Conservation (phyloP, 257 asterid genomes). For the Vinca minor region DNA sequence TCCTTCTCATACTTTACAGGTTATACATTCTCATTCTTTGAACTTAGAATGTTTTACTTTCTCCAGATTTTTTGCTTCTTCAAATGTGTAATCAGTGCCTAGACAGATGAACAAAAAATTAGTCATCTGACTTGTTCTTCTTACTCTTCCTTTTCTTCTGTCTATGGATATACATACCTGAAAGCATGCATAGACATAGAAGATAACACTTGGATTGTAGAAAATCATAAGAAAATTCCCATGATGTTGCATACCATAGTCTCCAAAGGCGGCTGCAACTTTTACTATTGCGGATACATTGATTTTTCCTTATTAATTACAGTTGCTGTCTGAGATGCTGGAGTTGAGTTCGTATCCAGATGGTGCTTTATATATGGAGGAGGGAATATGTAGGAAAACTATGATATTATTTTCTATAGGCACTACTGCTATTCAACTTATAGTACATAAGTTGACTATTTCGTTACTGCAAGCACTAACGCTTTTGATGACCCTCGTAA, state of each 20-base stretch:
- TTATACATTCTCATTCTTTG: slow-evolving; percentile 12
- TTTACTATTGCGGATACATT: neutral
- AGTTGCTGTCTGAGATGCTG: neutral
- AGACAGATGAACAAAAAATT: neutral
- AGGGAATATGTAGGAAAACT: neutral
- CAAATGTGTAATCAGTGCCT: neutral
- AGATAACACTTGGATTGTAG: neutral
- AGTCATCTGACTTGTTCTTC: neutral
- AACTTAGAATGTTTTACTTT: neutral
- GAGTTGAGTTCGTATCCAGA: neutral
- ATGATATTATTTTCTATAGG: neutral
- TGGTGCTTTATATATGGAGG: slow-evolving; percentile 4
- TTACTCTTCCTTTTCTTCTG: neutral
- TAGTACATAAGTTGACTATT: neutral
- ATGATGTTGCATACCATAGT: neutral
- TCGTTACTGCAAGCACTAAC: neutral
- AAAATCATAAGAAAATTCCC: neutral
- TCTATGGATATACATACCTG: neutral
- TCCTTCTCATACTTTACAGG: slow-evolving; percentile 78
- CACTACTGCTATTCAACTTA: neutral
- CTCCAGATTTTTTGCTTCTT: neutral
- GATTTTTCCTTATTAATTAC: neutral
- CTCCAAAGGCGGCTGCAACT: neutral
- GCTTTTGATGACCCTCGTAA: slow-evolving; percentile 15
- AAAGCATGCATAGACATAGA: neutral